Base-by-base conservation (phyloP, 768 basidiomycete species). In the Trametes cinnabarina region DNA sequence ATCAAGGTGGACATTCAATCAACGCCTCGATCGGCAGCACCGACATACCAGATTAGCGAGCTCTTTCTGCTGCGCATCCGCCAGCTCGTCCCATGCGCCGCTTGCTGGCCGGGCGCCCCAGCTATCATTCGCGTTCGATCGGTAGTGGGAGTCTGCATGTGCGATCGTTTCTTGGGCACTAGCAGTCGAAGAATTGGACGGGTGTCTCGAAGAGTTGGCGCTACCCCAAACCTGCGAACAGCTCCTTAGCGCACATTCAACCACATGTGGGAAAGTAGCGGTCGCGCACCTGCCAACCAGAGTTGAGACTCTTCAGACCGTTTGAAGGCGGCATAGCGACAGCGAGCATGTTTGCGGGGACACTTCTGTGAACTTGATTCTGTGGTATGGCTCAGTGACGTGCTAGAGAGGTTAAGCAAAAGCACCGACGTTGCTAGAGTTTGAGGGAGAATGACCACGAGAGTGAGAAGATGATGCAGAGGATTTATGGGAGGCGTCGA, bases 391-490 rank as follows among this genome's bases (percentile, higher is more conserved):
- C 10, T 48, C 12, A 51, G 28, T 9, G 20, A 28, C 12, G 51
- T 32, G 20, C 4, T 22, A 70, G 75, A 56, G 67, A 84, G 82
- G 68, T 32, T 14, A 19, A 44, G 30, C n/a, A 61, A 30, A 37
- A 51, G 32, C 17, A 73, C 78, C 60, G 68, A 88, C 87, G 69
- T 80, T 79, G 65, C 74, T 76, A 19, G 87, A 84, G 47, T 75
- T 74, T 37, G 82, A 73, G 0, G 88, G 86, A 2, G 88, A 88
- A 65, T 81, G 86, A 28, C 79, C 76, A 44, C 77, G 75, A 47
- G 87, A 87, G 58, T 81, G 84, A 17, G 81, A 79, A n/a, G 87
- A 85, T 25, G 87, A 86, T 54, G 80, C 82, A 32, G 88, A 87
- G 40, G 85, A 83, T 66, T 88, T 87, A 66, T 85, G 82, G 22